phyloP scores from a whole-genome alignment of 2,329 filamentous ascomycete species.

The Rhytidhysteron rufulum region DNA sequence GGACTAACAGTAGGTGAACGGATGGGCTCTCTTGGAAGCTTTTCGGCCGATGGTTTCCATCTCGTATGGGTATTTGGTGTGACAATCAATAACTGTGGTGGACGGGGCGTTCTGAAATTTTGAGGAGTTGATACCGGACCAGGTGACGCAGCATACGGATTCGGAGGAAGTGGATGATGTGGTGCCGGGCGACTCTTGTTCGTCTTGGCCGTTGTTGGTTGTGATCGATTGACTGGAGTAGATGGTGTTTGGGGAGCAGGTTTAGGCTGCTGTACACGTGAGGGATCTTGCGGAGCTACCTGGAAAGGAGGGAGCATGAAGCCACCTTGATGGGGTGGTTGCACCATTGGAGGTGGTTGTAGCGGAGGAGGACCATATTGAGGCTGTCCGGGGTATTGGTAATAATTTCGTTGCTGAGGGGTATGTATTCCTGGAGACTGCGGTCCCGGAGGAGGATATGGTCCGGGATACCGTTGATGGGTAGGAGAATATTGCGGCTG shows the following conservation, averaged over 20 bases:
- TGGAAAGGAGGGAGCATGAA: conserved; percentile 48
- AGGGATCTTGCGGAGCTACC: conserved; percentile 42
- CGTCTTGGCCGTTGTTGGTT: conserved; percentile 10
- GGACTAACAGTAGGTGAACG: conserved; percentile 22
- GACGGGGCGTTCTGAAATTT: conserved; percentile 20
- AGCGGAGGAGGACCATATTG: conserved; percentile 26
- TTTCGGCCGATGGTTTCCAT: conserved; percentile 22
- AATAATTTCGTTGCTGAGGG: conserved; percentile 30
- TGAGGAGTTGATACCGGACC: conserved; percentile 24
- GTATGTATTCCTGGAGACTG: conserved; percentile 30
- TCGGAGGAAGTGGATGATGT: conserved; percentile 10
- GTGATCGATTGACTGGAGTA: conserved; percentile 21
- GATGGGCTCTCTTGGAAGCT: conserved; percentile 12
- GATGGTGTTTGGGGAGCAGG: conserved; percentile 22
- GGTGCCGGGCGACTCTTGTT: conserved; percentile 10
- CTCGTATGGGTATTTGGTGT: conserved; percentile 23
- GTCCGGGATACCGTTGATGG: conserved; percentile 21
- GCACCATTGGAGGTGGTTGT: conserved; percentile 22
- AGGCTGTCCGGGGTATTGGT: conserved; percentile 23
- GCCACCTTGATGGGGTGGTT: conserved; percentile 40
- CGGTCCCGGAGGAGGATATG: conserved; percentile 22
- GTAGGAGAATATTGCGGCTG: conserved; percentile 25
- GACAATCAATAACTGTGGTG: conserved; percentile 21
- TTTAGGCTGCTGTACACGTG: conserved; percentile 28
- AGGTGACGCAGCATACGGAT: conserved; percentile 20